Base-by-base conservation (phyloP, 352 stramenopile genomes). In the Globisporangium yorkense region DNA sequence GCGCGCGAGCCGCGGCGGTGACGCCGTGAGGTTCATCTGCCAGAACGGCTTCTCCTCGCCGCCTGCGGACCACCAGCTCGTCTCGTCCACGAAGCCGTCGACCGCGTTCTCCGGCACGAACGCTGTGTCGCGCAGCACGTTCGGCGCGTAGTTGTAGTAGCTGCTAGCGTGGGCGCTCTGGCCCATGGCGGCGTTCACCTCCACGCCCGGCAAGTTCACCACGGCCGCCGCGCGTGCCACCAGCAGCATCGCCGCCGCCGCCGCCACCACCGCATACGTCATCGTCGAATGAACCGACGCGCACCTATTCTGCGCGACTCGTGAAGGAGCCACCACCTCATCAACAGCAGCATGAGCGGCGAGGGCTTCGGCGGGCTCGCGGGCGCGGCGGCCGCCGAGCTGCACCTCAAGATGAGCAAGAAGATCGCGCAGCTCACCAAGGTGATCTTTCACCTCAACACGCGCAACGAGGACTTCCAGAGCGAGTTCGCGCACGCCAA, bases 391-490 rank as follows among this genome's bases (percentile, higher is more conserved):
- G 51, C 57, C 33, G 72, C 69, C 3, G 87, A 96, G 54, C 59
- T 97, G 63, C 88, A 97, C 54, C 73, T 96, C 45, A 97, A 97
- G 67, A 97, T 97, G 89, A 96, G 85, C 72, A 97, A 97, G 73
- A 97, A 97, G 74, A 91, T 97, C 58, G 89, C 91, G 51, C 89
- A 97, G 81, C 75, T 97, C 21, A 97, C 91, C 29, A 97, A 97
- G 65, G 91, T 97, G 39, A 96, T 97, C 54, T 97, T 96, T 75
- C 89, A 96, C 61, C 75, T 97, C 51, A 97, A 97, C 67, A 97
- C 89, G 3, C 87, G 89, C 63, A 97, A 97, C 61, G 88, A 97
- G 61, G 89, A 97, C 65, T 86, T 88, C 37, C 71, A 92, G 63
- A 67, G 64, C n/a, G 84, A 89, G 63, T 65, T 89, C 2, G 67